Conservation (phyloP, 1,139 yeast species). For the Debaryomyces singareniensis region DNA sequence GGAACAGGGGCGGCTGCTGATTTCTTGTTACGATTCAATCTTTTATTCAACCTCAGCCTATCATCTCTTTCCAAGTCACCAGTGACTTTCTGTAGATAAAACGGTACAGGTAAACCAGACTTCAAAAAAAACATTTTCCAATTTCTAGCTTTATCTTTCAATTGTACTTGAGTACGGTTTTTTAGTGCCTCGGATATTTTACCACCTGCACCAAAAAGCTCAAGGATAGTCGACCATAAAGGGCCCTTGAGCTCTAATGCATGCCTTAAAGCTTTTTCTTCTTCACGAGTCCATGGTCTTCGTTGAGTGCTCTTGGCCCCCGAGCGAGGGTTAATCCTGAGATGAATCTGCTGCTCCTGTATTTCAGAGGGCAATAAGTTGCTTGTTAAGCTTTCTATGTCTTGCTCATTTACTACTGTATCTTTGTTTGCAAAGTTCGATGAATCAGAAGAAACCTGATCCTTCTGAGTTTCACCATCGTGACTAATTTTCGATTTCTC, state of each 20-base stretch:
- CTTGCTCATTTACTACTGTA: slow-evolving; percentile 6
- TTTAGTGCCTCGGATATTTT: slow-evolving; percentile 74
- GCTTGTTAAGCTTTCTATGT: slow-evolving; percentile 20
- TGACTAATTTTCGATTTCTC: background rate
- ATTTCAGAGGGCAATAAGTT: slow-evolving; percentile 42
- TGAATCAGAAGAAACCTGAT: slow-evolving; percentile 1
- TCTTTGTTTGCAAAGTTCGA: background rate
- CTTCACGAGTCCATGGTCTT: slow-evolving; percentile 83
- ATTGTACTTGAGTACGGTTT: slow-evolving; percentile 82
- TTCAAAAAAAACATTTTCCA: slow-evolving; percentile 85
- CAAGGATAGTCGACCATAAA: slow-evolving; percentile 86
- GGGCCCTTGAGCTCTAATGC: slow-evolving; percentile 87
- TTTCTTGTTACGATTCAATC: slow-evolving; percentile 21
- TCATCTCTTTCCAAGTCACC: slow-evolving; percentile 70
- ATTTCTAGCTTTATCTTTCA: slow-evolving; percentile 93
- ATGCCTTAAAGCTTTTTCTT: slow-evolving; percentile 76
- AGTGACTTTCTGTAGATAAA: slow-evolving; percentile 72
- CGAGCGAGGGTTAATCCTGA: slow-evolving; percentile 27
- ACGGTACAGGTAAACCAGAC: slow-evolving; percentile 67
- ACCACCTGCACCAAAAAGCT: slow-evolving; percentile 90
- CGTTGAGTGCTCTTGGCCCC: slow-evolving; percentile 29
- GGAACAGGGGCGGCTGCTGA: slow-evolving; percentile 41
- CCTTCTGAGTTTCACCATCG: slow-evolving; percentile 2
- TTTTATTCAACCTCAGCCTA: slow-evolving; percentile 19
- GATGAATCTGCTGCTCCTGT: slow-evolving; percentile 39